Base-by-base conservation (phyloP, 495 filamentous ascomycete species). In the Xylaria cubensis region DNA sequence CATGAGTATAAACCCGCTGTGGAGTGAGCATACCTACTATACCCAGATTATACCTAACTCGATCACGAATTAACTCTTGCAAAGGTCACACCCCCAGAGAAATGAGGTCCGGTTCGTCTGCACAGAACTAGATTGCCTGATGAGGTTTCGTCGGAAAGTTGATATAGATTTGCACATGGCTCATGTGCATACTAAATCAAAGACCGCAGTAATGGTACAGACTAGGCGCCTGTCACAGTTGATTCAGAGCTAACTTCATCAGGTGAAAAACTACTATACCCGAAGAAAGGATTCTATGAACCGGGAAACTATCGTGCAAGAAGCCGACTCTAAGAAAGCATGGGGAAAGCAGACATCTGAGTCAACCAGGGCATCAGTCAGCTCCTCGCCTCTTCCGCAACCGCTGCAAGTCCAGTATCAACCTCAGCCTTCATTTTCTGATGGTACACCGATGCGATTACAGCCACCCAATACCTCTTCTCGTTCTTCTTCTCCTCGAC, bases 131-230 rank as follows among this genome's bases (percentile, higher is more conserved):
- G 73, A 70, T 10, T 86, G 84, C 74, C 63, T 41, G 7, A 74
- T 74, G 32, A 70, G 74, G 17, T 88, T 87, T 73, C 73, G 76
- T 71, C 80, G 86, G 13, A 78, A 80, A 21, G 85, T 86, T 5
- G 86, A 88, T 76, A 80, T 86, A 0, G 79, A 84, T 24, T 80
- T 86, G 0, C 86, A 88, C 69, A 76, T 82, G 67, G 74, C 74
- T 7, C 79, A 79, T 59, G 73, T 81, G 17, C 86, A 88, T 65
- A 67, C 76, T 29, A 29, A 29, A 8, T 39, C 36, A 39, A 39
- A 39, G 36, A 39, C 36, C 36, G 36, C 36, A 39, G 36, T 39
- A 39, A 39, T 39, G 36, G 36, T 39, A 39, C 5, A 39, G 36
- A 8, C 36, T 39, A 39, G 36, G 36, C 36, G 36, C 36, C 8